Evolutionary conservation across 345 rosid species (phyloP), one percentile per base, ranked within the genome.

Genomic region (Erysimum cheiranthoides): DNA sequence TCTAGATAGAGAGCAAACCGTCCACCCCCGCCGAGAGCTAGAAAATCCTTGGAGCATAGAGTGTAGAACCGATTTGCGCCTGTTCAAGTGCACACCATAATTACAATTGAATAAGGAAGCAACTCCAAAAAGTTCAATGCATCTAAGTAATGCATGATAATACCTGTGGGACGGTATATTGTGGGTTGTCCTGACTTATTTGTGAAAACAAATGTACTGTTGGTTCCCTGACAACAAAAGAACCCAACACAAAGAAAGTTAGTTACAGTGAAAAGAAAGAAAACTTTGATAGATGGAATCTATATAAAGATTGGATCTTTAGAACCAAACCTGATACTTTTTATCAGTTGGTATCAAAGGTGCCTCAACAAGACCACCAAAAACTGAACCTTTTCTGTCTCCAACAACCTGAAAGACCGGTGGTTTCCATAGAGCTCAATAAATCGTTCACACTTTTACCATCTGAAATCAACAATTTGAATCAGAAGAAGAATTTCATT

Each of bases 291-390:
- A 61, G 42, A 60, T 18, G 50, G 71, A 62, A 77, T 50, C 11
- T 14, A 78, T 61, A 36, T 42, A 51, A 60, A 43, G 21, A 70
- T 45, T 70, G 71, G 52, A 17, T 70, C 6, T 70, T 31, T 45
- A 49, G 42, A 57, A 40, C 32, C 66, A 52, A 34, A 92, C 99
- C 97, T 95, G 97, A 81, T 95, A 95, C 73, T 82, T 93, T 71
- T 87, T 85, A 74, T 84, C 93, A 70, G 87, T 85, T 73, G 97
- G 91, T 79, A 73, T 85, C 47, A 95, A 81, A 49, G 99, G 97
- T 66, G 97, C 96, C 70, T 95, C 99, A 12, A 95, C 93, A 80
- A 92, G 82, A 76, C 97, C 96, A 79, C 99, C 97, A 81, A 95
- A 92, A 42, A 92, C 97, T 1, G 91, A 93, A 67, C 96, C 99